phyloP scores from a whole-genome alignment of 1,284 basidiomycete genomes.

The Ceratobasidium sp. region DNA sequence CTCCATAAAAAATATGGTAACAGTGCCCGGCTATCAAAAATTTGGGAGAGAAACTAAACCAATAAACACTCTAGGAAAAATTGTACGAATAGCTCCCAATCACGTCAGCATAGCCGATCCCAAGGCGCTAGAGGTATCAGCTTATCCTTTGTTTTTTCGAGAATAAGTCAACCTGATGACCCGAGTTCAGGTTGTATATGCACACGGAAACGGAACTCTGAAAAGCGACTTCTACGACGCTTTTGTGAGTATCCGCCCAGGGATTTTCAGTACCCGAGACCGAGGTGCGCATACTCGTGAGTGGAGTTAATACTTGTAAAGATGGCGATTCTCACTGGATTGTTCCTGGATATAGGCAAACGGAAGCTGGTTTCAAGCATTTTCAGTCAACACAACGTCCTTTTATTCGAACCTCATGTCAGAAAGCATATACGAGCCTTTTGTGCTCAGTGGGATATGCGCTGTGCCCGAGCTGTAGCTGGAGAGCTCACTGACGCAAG shows the following conservation, averaged over 20 bases:
- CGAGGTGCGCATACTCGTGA: conserved; percentile 68
- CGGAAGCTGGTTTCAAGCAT: conserved; percentile 89
- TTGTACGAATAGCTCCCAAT: conserved; percentile 88
- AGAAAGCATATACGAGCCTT: conserved; percentile 47
- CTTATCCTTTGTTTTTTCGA: neutral
- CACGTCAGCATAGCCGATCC: conserved; percentile 85
- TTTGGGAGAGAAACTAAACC: too few relatives aligned
- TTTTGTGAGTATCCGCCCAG: conserved; percentile 53
- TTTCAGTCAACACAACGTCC: conserved; percentile 82
- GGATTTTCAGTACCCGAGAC: conserved; percentile 86
- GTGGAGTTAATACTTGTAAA: too few relatives aligned
- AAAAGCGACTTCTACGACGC: conserved; percentile 85
- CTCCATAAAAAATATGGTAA: conserved; percentile 79
- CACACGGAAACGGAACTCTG: conserved; percentile 77
- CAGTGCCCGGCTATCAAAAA: too few relatives aligned
- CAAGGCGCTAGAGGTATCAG: conserved; percentile 56
- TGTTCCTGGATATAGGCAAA: too few relatives aligned
- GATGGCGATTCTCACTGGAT: too few relatives aligned
- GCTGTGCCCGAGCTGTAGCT: neutral
- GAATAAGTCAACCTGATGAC: neutral
- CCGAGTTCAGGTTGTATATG: conserved; percentile 59
- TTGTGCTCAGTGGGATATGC: conserved; percentile 21
- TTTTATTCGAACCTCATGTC: conserved; percentile 66
- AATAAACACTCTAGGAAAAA: conserved; percentile 59
- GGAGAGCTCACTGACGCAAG: conserved; percentile 1